Evolutionary conservation across 805 yeast genomes (phyloP), one percentile per base, ranked within the genome.

Genomic region (Brettanomyces bruxellensis): DNA sequence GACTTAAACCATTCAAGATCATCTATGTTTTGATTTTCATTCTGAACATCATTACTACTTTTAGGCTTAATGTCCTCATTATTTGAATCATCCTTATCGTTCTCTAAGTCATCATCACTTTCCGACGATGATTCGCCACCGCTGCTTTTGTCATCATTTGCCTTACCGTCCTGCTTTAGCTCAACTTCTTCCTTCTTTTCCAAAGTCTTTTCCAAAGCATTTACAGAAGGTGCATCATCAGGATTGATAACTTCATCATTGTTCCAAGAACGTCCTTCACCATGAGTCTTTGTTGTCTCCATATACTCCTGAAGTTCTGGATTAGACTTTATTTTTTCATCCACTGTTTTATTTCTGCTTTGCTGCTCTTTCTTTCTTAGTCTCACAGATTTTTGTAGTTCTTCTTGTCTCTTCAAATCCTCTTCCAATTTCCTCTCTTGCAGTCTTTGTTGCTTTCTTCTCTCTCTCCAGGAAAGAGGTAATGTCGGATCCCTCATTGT

Each of bases 1-100:
- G 74, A 76, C 57, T 81, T 79, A 49, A 90, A 73, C 98, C 98
- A 90, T 47, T 90, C 96, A 45, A 86, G 65, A 67, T 90, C 96
- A 12, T 89, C 74, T 12, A 85, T 72, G 12, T 14, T n/a, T 9
- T 34, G 12, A 56, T 65, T 47, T 73, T 78, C 49, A 54, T 52
- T 47, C 4, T 41, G 38, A 4, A 58, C 61, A 5, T 55, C 59
- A 2, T 55, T 61, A 4, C 51, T 60, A 4, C 50, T 40, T 14
- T 38, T 46, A 12, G 39, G 9, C 39, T 25, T 25, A 5, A 12
- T 34, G 1, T 45, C 41, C 18, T 18, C 18, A 14, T 24, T 25
- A 9, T 42, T 41, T 9, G 47, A 40, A 2, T 46, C 50, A 40
- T 13, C 40, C 23, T 35, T 38, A 2, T 70, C 72, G 46, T 75